Base-by-base conservation (phyloP, 1,284 basidiomycete species). In the Malassezia yamatoensis region DNA sequence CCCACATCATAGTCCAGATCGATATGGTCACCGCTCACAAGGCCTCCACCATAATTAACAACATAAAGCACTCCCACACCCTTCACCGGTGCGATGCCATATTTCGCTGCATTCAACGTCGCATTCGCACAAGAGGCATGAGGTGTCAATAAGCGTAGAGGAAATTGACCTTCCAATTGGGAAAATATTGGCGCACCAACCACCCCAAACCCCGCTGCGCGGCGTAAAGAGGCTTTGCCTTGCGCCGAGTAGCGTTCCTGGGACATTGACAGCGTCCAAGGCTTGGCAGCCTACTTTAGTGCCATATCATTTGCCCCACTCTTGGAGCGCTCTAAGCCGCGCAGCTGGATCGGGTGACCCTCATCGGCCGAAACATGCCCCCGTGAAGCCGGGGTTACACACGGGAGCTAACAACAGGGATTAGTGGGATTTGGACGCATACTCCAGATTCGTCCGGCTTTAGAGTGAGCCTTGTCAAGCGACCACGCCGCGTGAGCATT, bases 31-130 rank as follows among this genome's bases (percentile, higher is more conserved):
- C 91, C 91, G 5, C 85, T 83, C 29, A 98, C 88, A 5, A 96
- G 81, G 0, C 93, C 93, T 12, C 93, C 93, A 1, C 93, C 93
- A 65, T 96, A 96, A 20, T 83, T 84, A 50, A 96, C 77, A 29
- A 89, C 78, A 70, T 96, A 96, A 18, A 85, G 82, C 45, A 86
- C 78, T 6, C 82, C 84, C 13, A 90, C 79, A 18, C 78, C 62
- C 32, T 66, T 74, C 11, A 20, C 20, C 33, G 46, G 52, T 12
- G 35, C 36, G 2, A 11, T 43, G 4, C 29, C n/a, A 40, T 47
- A 50, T 15, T 13, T 35, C 4, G 54, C 54, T 7, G 54, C 52
- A 24, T 29, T 38, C 21, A 9, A 3, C 5, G 54, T 56, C 5
- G 54, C 57, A 43, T 51, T 49, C 5, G 20, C 16, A 16, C 36